These are phyloP conservation scores for Ustilago tritici DNA, from an alignment of 1,284 basidiomycete genomes.

Conservation along the genomic window DNA sequence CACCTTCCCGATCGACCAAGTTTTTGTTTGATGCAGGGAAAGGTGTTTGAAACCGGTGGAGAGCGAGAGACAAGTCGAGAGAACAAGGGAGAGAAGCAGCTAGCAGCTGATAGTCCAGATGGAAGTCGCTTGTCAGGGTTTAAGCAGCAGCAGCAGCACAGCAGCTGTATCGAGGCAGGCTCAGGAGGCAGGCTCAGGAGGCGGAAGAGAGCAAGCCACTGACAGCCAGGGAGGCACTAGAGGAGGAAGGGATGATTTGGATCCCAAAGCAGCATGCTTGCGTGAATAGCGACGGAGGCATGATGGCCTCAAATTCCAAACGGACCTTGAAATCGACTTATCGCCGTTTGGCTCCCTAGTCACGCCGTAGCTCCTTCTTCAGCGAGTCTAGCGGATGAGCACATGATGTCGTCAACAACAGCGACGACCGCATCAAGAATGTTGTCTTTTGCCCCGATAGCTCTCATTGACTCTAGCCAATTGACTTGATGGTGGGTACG, in stretches of 20 bases:
- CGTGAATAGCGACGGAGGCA: constrained; percentile 34
- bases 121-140: too few species aligned
- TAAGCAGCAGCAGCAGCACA: neutral
- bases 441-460: neutral
- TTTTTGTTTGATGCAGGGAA: constrained; percentile 10
- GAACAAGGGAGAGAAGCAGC: constrained; percentile 2
- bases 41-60: constrained; percentile 15
- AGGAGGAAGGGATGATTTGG: neutral
- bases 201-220: neutral
- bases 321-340: constrained; percentile 28
- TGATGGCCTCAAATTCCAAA: constrained; percentile 8
- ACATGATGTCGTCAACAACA: neutral
- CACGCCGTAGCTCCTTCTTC: neutral
- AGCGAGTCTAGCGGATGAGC: neutral
- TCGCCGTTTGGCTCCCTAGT: constrained; percentile 7
- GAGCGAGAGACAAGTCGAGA: neutral
- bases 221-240: constrained; percentile 4
- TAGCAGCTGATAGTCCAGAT: neutral
- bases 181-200: constrained; percentile 3
- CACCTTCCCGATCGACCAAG: constrained; percentile 1
- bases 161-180: neutral
- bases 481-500: neutral
- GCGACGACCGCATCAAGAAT: neutral
- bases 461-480: too few species aligned
- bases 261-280: constrained; percentile 6